phyloP scores from a whole-genome alignment of 768 basidiomycete species.

The Suillus clintonianus region DNA sequence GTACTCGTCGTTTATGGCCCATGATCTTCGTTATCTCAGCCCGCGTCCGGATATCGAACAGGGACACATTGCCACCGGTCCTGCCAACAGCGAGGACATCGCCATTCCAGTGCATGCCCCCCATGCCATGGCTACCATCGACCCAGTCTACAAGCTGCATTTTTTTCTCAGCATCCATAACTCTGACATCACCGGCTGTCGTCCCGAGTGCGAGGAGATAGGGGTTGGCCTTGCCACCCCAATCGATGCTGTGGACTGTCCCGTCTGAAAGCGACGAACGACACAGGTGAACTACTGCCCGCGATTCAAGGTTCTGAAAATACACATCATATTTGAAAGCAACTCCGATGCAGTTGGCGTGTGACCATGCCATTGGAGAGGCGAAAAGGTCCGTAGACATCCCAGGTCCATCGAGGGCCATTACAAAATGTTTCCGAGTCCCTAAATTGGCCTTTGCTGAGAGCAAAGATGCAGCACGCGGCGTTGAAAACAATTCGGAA shows the following conservation, averaged over 20 bases:
- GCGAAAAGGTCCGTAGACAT: slow-evolving; percentile 55
- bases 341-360: slow-evolving; percentile 59
- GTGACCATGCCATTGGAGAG: slow-evolving; percentile 64
- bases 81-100: slow-evolving; percentile 41
- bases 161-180: slow-evolving; percentile 50
- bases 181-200: slow-evolving; percentile 48
- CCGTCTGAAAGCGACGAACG: slow-evolving; percentile 36
- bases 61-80: slow-evolving; percentile 37
- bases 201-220: slow-evolving; percentile 54
- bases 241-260: slow-evolving; percentile 49
- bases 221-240: slow-evolving; percentile 46
- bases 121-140: slow-evolving; percentile 33
- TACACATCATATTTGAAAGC: slow-evolving; percentile 61
- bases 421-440: slow-evolving; percentile 51
- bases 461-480: slow-evolving; percentile 33
- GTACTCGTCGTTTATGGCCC: slow-evolving; percentile 36
- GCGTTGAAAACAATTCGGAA: slow-evolving; percentile 47
- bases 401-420: slow-evolving; percentile 68
- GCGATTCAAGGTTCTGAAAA: slow-evolving; percentile 61
- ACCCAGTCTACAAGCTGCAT: slow-evolving; percentile 35
- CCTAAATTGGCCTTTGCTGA: slow-evolving; percentile 64
- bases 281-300: slow-evolving; percentile 53
- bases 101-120: slow-evolving; percentile 43
- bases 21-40: slow-evolving; percentile 28
- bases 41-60: slow-evolving; percentile 39